Conservation (phyloP, 2,329 filamentous ascomycete genomes). For the Aspergillus pseudotamarii region DNA sequence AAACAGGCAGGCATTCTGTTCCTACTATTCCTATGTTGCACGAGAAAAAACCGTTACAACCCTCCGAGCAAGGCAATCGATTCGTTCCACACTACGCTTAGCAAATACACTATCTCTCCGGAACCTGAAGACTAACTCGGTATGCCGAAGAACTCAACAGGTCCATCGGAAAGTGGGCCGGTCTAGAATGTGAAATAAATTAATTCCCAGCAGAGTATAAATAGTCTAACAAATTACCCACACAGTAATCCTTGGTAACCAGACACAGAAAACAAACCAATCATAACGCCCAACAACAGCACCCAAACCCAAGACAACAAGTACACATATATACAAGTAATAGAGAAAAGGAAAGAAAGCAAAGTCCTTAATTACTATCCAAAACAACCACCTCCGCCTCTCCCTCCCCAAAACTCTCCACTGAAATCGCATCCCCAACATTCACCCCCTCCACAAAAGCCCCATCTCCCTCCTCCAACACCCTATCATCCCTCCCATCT, state of each 20-base stretch:
- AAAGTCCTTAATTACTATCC: slow-evolving; percentile 57
- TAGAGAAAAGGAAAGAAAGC: neutral
- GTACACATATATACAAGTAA: neutral
- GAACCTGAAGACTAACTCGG: neutral
- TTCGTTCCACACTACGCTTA: too few relatives aligned
- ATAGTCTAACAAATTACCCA: neutral
- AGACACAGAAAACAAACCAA: neutral
- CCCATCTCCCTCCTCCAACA: slow-evolving; percentile 77
- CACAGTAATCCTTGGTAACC: neutral
- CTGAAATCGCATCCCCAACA: slow-evolving; percentile 63
- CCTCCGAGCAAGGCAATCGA: too few relatives aligned
- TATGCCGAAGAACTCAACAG: neutral
- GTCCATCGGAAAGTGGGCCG: neutral
- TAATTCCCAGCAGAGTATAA: neutral
- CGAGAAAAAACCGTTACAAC: too few relatives aligned
- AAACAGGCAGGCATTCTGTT: too few relatives aligned
- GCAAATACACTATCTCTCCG: neutral
- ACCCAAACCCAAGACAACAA: too few relatives aligned
- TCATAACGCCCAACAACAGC: neutral
- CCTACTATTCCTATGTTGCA: too few relatives aligned
- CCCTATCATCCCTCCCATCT: slow-evolving; percentile 66
- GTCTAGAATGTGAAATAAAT: neutral
- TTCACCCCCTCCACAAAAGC: slow-evolving; percentile 71
- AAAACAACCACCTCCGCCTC: slow-evolving; percentile 72
- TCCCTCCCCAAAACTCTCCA: slow-evolving; percentile 69